These are phyloP conservation scores for Chenopodium quinoa DNA, from an alignment of 148 eudicot species.

Conservation along the genomic window DNA sequence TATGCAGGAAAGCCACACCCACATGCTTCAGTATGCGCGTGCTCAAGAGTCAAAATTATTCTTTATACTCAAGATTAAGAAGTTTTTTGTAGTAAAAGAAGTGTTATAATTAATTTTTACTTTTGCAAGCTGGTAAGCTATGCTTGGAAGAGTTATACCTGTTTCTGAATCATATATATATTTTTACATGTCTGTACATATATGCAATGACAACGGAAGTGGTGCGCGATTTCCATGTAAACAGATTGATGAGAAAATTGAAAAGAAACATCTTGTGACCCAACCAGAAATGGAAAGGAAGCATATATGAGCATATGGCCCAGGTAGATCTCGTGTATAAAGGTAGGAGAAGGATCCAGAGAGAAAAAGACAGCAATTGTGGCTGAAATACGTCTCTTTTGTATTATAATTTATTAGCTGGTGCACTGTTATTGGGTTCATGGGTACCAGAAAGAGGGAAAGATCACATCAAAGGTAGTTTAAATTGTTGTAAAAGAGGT, in stretches of 20 bases:
- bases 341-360: background rate
- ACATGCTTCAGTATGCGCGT: background rate
- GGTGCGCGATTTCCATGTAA: background rate
- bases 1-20: constrained; percentile 40
- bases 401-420: constrained; percentile 8
- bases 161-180: constrained; percentile 1
- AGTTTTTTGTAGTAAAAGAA: background rate
- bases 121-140: background rate
- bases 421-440: constrained; percentile 3
- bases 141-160: background rate
- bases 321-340: background rate
- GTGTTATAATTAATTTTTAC: background rate
- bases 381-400: constrained; percentile 30
- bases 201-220: background rate
- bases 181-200: background rate
- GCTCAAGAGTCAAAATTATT: background rate
- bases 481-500: background rate
- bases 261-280: constrained; percentile 28
- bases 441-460: background rate
- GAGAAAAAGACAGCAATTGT: constrained; percentile 9
- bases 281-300: constrained; percentile 12
- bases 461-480: background rate
- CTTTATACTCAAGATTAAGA: background rate
- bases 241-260: constrained; percentile 8
- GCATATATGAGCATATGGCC: constrained; percentile 1